These are phyloP conservation scores for Scalesia atractyloides DNA, from an alignment of 129 eudicot genomes.

Conservation along the genomic window DNA sequence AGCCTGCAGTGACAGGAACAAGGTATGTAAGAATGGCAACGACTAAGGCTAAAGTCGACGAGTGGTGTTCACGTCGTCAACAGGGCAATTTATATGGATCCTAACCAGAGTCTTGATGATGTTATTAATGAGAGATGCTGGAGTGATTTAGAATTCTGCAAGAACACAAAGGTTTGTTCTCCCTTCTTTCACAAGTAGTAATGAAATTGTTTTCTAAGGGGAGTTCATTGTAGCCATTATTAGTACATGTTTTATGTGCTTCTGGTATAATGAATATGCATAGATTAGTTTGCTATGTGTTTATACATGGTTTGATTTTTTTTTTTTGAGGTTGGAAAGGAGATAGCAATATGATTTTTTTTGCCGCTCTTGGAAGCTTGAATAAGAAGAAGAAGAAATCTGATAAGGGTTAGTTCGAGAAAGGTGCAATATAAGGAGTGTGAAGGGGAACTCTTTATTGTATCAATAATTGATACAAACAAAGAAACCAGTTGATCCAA, in stretches of 20 bases:
- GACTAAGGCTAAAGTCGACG: conserved; percentile 83
- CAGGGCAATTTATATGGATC: conserved; percentile 97
- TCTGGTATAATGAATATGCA: conserved; percentile 77
- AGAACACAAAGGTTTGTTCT: conserved; percentile 77
- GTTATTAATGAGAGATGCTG: conserved; percentile 95
- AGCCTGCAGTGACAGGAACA: conserved; percentile 92
- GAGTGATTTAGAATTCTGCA: conserved; percentile 98
- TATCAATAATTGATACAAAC: too few relatives aligned
- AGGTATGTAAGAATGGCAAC: conserved; percentile 82
- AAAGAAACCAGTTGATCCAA: too few relatives aligned
- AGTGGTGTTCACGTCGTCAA: conserved; percentile 91
- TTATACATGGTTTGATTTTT: too few relatives aligned
- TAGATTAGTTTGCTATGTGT: conserved; percentile 39
- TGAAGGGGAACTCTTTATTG: too few relatives aligned
- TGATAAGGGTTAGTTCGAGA: too few relatives aligned
- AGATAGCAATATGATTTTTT: too few relatives aligned
- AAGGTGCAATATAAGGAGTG: too few relatives aligned
- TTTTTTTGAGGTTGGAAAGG: too few relatives aligned
- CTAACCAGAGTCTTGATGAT: conserved; percentile 75
- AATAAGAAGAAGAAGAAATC: too few relatives aligned
- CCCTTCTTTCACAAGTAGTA: background rate
- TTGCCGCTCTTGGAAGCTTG: too few relatives aligned
- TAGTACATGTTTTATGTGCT: conserved; percentile 66
- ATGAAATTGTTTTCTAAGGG: background rate
- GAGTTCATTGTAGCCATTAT: too few relatives aligned